Conservation (phyloP, 1,284 basidiomycete genomes). For the Cerrena zonata region DNA sequence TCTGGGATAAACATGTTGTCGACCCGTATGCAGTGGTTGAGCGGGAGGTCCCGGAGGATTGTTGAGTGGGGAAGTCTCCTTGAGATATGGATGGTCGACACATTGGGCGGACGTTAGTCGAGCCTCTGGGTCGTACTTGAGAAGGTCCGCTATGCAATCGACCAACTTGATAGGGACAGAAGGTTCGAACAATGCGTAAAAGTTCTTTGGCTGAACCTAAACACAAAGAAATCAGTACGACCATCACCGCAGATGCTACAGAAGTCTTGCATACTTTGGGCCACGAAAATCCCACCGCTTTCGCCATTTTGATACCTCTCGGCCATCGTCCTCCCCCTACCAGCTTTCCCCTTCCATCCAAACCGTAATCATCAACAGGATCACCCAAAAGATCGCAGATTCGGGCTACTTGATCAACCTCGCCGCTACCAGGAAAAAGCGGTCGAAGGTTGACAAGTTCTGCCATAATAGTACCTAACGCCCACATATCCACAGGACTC, state of each 20-base stretch:
- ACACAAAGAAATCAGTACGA: constrained; percentile 7
- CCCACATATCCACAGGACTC: constrained; percentile 98
- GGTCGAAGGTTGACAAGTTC: constrained; percentile 94
- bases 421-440: constrained; percentile 94
- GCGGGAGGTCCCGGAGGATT: constrained; percentile 56
- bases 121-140: constrained; percentile 86
- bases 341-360: constrained; percentile 62
- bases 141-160: constrained; percentile 86
- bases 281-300: constrained; percentile 83
- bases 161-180: constrained; percentile 77
- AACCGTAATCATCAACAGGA: constrained; percentile 78
- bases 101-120: constrained; percentile 85
- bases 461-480: constrained; percentile 94
- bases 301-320: constrained; percentile 81
- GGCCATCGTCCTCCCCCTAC: constrained; percentile 88
- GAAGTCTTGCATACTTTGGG: constrained; percentile 59
- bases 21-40: constrained; percentile 19
- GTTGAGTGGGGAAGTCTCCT: constrained; percentile 62
- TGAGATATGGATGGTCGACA: constrained; percentile 83
- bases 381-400: constrained; percentile 94
- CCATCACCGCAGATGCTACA: constrained; percentile 11
- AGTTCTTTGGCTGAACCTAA: constrained; percentile 72
- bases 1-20: constrained; percentile 26
- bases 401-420: constrained; percentile 87
- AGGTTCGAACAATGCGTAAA: constrained; percentile 75